phyloP scores from a whole-genome alignment of 2,329 filamentous ascomycete species.

The Emergomyces orientalis region DNA sequence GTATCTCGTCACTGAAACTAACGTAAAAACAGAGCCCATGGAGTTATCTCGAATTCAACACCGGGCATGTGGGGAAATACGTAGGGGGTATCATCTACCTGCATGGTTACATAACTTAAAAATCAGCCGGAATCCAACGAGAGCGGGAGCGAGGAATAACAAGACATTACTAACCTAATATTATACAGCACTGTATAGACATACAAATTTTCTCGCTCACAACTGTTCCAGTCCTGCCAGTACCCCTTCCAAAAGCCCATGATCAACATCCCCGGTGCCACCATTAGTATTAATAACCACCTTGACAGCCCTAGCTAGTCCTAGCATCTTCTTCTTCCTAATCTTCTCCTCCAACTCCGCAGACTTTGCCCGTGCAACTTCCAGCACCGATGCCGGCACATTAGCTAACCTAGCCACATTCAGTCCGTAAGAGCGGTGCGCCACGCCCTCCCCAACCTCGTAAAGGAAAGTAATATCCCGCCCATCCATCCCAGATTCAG shows the following conservation, averaged over 20 bases:
- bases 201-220: conserved; percentile 15
- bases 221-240: conserved; percentile 38
- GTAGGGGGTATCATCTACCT: not conserved
- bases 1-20: not conserved
- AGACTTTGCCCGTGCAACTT: conserved; percentile 71
- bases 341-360: conserved; percentile 68
- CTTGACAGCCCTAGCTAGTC: conserved; percentile 24
- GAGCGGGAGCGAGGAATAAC: not conserved
- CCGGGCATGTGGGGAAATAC: not conserved
- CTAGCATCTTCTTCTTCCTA: conserved; percentile 50
- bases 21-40: not conserved
- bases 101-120: not conserved
- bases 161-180: not conserved
- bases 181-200: not conserved
- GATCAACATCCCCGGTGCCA: conserved; percentile 15
- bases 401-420: conserved; percentile 85
- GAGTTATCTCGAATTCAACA: not conserved
- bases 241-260: conserved; percentile 30
- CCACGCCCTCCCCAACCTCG: conserved; percentile 80
- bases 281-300: conserved; percentile 19
- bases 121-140: not conserved
- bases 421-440: conserved; percentile 85
- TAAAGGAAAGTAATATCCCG: conserved; percentile 89
- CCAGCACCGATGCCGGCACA: conserved; percentile 66
- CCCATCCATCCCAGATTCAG: conserved; percentile 47